phyloP scores from a whole-genome alignment of 2,329 filamentous ascomycete species.

The Pestalotiopsis fici region DNA sequence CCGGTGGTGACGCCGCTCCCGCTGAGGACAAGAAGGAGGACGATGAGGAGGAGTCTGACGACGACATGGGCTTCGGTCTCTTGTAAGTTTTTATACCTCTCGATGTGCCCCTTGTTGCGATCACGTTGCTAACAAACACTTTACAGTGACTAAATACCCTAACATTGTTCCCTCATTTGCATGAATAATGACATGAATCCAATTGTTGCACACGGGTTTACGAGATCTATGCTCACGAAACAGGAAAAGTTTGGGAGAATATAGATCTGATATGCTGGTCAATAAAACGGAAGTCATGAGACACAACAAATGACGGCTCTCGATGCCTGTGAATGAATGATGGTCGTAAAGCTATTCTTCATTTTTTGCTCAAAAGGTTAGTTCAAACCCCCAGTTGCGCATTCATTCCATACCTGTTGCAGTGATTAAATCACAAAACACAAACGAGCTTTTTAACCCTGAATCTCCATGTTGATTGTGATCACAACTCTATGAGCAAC shows the following conservation, averaged over 20 bases:
- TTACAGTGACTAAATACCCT: constrained; percentile 52
- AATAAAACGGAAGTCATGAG: constrained; percentile 29
- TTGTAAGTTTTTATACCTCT: constrained; percentile 54
- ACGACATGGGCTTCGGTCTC: constrained; percentile 75
- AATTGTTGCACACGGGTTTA: constrained; percentile 46
- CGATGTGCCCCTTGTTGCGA: not conserved
- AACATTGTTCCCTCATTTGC: constrained; percentile 36
- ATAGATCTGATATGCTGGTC: constrained; percentile 49
- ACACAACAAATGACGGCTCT: not conserved
- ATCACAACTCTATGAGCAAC: constrained; percentile 61
- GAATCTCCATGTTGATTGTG: constrained; percentile 58
- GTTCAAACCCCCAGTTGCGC: constrained; percentile 28
- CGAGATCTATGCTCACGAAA: constrained; percentile 30
- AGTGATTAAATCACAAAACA: constrained; percentile 57
- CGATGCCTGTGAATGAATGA: not conserved
- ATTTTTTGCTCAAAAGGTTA: constrained; percentile 42
- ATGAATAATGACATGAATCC: constrained; percentile 36
- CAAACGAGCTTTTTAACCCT: constrained; percentile 72
- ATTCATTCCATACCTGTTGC: constrained; percentile 27
- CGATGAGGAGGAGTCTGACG: constrained; percentile 69
- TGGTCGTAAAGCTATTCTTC: not conserved
- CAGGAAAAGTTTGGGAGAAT: constrained; percentile 28
- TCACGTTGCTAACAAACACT: constrained; percentile 38
- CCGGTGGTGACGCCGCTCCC: constrained; percentile 50
- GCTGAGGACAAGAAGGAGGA: constrained; percentile 63